Evolutionary conservation across 371 early-diverging fungal species (phyloP), one percentile per base, ranked within the genome.

Genomic region (Mucor saturninus): DNA sequence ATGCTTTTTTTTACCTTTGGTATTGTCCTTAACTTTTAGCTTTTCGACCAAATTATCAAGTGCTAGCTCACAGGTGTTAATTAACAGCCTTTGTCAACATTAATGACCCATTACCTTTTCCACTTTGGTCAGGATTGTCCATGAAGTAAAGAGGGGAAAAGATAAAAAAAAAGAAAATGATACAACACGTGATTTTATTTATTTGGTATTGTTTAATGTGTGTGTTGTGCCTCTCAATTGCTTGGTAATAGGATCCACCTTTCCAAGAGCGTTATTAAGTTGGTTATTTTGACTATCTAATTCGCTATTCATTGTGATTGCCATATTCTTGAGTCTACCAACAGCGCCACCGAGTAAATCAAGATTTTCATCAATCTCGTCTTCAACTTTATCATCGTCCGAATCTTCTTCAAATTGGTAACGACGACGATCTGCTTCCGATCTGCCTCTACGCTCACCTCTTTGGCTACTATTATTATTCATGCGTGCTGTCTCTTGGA

Each of bases 361-460:
- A 69, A 95, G 61, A 68, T 95, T 94, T 8, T 65, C 53, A 72
- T 95, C 89, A 66, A 95, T 89, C 66, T 95, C 94, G 61, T 87
- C 79, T 74, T 95, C 95, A n/a, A 86, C 57, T 2, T 79, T 83
- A 56, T 87, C 83, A 60, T 91, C 91, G 56, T 90, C 91, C 2
- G 71, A 74, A 32, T 79, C 84, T 48, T 79, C 89, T 62, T 90
- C 89, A 62, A 89, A 85, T 39, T 78, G 79, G 59, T 91, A 91
- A 54, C 82, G 78, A 5, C 79, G 73, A 45, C 87, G 85, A 62
- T 90, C 89, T 4, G 83, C 77, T 32, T 83, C 77, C 7, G 80
- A 73, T 4, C 86, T 83, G 1, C 81, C 80, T 29, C 84, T 81
- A 57, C 76, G 75, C 59, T 71, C 80, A 28, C 67, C 70, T 48